These are phyloP conservation scores for Basidioascus undulatus DNA, from an alignment of 768 basidiomycete species.

Conservation along the genomic window DNA sequence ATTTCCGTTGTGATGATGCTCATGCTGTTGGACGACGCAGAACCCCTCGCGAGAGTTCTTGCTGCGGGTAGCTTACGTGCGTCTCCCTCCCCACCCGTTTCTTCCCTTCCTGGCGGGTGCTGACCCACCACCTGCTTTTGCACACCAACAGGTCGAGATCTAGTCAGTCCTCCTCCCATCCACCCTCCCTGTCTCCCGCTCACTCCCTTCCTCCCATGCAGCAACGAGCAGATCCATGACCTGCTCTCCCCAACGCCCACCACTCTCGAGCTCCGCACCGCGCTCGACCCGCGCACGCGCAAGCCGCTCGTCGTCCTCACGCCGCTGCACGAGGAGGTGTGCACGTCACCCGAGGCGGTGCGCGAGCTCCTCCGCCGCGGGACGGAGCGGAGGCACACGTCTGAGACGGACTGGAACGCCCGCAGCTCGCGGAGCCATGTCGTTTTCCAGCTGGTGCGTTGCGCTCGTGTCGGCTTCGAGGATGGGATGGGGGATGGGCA, in stretches of 20 bases:
- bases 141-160: constrained; percentile 30
- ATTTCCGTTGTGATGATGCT: neutral
- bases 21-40: constrained; percentile 6
- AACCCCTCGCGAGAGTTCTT: constrained; percentile 69
- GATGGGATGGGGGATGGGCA: too few relatives aligned
- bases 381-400: constrained; percentile 66
- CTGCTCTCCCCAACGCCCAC: constrained; percentile 48
- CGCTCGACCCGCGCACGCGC: constrained; percentile 41
- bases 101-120: too few relatives aligned
- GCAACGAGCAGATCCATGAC: constrained; percentile 48
- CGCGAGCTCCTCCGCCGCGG: constrained; percentile 63
- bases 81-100: too few relatives aligned
- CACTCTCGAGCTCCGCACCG: constrained; percentile 7
- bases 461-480: neutral
- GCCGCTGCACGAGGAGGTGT: constrained; percentile 72
- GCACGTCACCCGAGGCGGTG: constrained; percentile 70
- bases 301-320: constrained; percentile 35
- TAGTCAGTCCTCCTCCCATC: constrained; percentile 4
- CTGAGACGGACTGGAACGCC: constrained; percentile 97
- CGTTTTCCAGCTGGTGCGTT: constrained; percentile 60
- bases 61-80: constrained; percentile 85
- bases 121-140: too few relatives aligned
- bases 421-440: constrained; percentile 82
- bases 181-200: neutral
- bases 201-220: neutral